These are phyloP conservation scores for Wakefieldia striispora DNA, from an alignment of 768 basidiomycete species.

Conservation along the genomic window DNA sequence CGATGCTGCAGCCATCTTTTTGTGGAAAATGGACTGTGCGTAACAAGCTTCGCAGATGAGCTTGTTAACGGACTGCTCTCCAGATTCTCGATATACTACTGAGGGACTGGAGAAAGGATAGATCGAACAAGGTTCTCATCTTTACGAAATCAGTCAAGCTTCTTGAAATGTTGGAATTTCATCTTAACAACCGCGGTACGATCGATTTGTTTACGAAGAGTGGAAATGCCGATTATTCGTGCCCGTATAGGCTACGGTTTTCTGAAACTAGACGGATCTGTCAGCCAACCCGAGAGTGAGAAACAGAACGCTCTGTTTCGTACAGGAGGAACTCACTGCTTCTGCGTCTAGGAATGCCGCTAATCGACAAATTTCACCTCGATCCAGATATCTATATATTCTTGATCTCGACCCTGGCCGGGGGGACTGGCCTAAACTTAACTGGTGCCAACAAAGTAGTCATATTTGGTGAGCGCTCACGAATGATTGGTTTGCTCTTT, in stretches of 20 bases:
- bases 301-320: neutral
- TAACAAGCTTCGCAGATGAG: conserved; percentile 2
- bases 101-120: conserved; percentile 61
- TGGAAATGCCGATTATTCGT: neutral
- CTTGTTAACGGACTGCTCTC: neutral
- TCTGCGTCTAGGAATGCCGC: conserved; percentile 62
- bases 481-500: neutral
- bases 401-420: conserved; percentile 87
- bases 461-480: conserved; percentile 63
- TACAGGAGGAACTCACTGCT: conserved; percentile 1
- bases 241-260: conserved; percentile 50
- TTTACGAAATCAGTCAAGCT: conserved; percentile 94
- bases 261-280: conserved; percentile 78
- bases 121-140: conserved; percentile 83
- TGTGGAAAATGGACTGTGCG: conserved; percentile 87
- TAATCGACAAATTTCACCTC: conserved; percentile 81
- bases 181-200: conserved; percentile 56
- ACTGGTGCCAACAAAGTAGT: conserved; percentile 94
- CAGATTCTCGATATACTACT: conserved; percentile 70
- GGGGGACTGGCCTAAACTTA: conserved; percentile 87
- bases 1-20: conserved; percentile 59
- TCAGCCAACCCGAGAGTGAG: conserved; percentile 65
- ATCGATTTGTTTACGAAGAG: neutral
- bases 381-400: conserved; percentile 76
- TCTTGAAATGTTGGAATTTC: conserved; percentile 79